Evolutionary conservation across 75 land plant genomes (phyloP).

Genomic region (Pinus taeda): DNA sequence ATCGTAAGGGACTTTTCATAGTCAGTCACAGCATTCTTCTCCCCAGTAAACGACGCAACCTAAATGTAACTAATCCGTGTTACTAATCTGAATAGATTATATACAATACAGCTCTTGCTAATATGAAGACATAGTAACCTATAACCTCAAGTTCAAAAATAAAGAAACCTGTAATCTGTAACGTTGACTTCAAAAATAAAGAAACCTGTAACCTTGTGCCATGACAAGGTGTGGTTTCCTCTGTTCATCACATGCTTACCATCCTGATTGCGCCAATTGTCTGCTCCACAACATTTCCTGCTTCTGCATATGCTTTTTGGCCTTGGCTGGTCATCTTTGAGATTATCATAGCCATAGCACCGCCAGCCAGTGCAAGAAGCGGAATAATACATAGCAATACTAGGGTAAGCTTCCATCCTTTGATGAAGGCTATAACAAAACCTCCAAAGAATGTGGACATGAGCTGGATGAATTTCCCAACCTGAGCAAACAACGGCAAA

Average conservation of each 20-base stretch:
- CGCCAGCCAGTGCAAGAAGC: slow-evolving; percentile 12
- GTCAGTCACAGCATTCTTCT: slow-evolving; percentile 56
- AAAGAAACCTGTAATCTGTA: too few relatives aligned
- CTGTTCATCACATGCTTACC: slow-evolving; percentile 15
- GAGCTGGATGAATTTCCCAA: slow-evolving; percentile 68
- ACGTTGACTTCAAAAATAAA: too few relatives aligned
- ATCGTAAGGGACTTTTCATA: slow-evolving; percentile 53
- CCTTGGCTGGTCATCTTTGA: slow-evolving; percentile 24
- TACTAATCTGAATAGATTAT: too few relatives aligned
- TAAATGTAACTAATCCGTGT: not conserved
- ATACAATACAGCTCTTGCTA: too few relatives aligned
- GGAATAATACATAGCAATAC: slow-evolving; percentile 13
- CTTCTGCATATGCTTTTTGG: slow-evolving; percentile 35
- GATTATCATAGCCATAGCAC: slow-evolving; percentile 26
- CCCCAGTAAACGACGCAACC: slow-evolving; percentile 94
- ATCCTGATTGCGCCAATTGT: slow-evolving; percentile 36
- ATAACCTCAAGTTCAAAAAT: too few relatives aligned
- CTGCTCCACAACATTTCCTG: slow-evolving; percentile 43
- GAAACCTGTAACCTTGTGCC: too few relatives aligned
- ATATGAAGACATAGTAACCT: too few relatives aligned
- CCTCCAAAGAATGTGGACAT: slow-evolving; percentile 44
- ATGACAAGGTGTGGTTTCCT: not conserved
- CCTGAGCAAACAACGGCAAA: slow-evolving; percentile 28
- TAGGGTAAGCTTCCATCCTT: slow-evolving; percentile 21
- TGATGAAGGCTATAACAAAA: slow-evolving; percentile 13